These are phyloP conservation scores for Vigna unguiculata DNA, from an alignment of 306 rosid species.

Conservation along the genomic window DNA sequence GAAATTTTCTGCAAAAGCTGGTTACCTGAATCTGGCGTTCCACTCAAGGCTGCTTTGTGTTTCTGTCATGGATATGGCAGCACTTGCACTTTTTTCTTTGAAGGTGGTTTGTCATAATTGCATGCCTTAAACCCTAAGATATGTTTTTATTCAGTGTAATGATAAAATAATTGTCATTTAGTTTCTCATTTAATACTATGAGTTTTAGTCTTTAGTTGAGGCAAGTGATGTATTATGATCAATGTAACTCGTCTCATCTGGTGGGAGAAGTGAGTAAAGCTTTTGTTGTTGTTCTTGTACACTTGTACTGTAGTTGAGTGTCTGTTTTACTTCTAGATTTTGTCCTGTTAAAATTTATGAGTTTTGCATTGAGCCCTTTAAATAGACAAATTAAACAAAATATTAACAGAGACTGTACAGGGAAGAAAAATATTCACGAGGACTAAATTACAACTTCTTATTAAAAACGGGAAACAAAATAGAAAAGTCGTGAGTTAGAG, in stretches of 20 bases:
- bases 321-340: not conserved
- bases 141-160: not conserved
- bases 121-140: not conserved
- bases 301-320: not conserved
- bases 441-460: not conserved
- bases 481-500: not conserved
- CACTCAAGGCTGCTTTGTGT: constrained; percentile 70
- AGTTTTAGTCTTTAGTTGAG: not conserved
- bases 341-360: not conserved
- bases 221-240: too few relatives aligned
- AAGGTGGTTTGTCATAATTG: constrained; percentile 73
- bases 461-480: not conserved
- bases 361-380: not conserved
- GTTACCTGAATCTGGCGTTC: constrained; percentile 68
- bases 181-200: not conserved
- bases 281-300: not conserved
- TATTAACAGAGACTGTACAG: not conserved
- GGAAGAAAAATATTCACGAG: not conserved
- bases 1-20: constrained; percentile 92
- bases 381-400: not conserved
- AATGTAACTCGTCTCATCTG: not conserved
- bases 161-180: not conserved
- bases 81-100: constrained; percentile 96
- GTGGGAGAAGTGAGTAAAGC: not conserved
- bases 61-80: constrained; percentile 98